Percentiles rank a stretch among this genome's conserved stretches.
Evolutionary conservation across 73 alveolate genomes (phyloP).

Genomic region (Uronychia binucleata): DNA sequence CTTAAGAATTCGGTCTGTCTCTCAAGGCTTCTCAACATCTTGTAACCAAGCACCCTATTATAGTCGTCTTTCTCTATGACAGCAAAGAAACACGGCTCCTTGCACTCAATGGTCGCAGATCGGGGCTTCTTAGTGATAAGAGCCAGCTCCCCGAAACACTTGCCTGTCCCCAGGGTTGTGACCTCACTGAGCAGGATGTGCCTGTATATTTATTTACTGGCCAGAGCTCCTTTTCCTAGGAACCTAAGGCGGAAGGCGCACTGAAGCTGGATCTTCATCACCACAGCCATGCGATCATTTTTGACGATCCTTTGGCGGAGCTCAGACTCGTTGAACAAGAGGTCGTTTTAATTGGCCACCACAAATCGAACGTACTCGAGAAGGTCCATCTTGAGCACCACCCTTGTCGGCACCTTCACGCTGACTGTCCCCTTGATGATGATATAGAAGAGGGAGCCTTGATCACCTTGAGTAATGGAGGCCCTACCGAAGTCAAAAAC

Average conservation of each 20-base stretch:
- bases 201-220: too few relatives aligned
- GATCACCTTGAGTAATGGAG: slow-evolving; percentile 21
- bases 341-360: neutral
- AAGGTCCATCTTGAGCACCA: slow-evolving; percentile 13
- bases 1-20: slow-evolving; percentile 8
- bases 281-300: neutral
- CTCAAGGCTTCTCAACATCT: neutral
- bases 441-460: slow-evolving; percentile 22
- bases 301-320: neutral
- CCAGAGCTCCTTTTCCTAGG: neutral
- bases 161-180: slow-evolving; percentile 12
- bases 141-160: slow-evolving; percentile 39
- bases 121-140: slow-evolving; percentile 2
- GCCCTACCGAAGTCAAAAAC: neutral
- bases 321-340: slow-evolving; percentile 5
- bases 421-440: slow-evolving; percentile 25
- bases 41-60: neutral
- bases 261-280: neutral
- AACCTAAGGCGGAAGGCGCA: neutral
- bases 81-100: slow-evolving; percentile 1
- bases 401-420: slow-evolving; percentile 28
- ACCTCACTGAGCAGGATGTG: neutral
- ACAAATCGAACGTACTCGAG: slow-evolving; percentile 11
- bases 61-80: slow-evolving; percentile 14
- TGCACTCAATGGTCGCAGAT: slow-evolving; percentile 29